These are phyloP conservation scores for Echinosophora koreensis DNA, from an alignment of 306 rosid genomes.

Conservation along the genomic window DNA sequence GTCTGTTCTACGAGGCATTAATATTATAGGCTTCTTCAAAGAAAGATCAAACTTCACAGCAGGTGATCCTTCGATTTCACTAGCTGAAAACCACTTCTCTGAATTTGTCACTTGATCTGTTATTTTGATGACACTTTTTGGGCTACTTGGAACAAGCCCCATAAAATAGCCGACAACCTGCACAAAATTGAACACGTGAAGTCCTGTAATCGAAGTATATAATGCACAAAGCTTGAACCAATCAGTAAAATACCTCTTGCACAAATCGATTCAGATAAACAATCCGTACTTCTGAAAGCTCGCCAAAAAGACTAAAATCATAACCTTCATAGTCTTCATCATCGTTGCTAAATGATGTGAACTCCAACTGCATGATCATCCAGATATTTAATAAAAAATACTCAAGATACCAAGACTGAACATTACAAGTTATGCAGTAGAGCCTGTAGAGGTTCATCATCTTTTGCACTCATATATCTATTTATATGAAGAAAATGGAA, in stretches of 20 bases:
- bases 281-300: slow-evolving; percentile 97
- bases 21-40: slow-evolving; percentile 88
- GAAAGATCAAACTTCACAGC: slow-evolving; percentile 95
- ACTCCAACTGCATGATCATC: slow-evolving; percentile 72
- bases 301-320: slow-evolving; percentile 87
- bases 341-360: slow-evolving; percentile 75
- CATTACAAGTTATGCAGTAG: background rate
- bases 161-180: slow-evolving; percentile 90
- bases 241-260: slow-evolving; percentile 77
- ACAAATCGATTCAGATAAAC: slow-evolving; percentile 90
- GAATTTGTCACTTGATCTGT: slow-evolving; percentile 94
- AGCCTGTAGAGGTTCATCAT: slow-evolving; percentile 19
- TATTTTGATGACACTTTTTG: slow-evolving; percentile 74
- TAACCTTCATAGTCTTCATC: slow-evolving; percentile 94
- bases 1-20: slow-evolving; percentile 91
- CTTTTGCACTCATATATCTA: background rate
- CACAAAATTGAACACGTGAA: slow-evolving; percentile 44
- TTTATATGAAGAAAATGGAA: slow-evolving; percentile 13
- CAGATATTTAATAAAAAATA: slow-evolving; percentile 37
- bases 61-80: slow-evolving; percentile 96
- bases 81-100: slow-evolving; percentile 90
- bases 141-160: slow-evolving; percentile 91
- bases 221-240: slow-evolving; percentile 21
- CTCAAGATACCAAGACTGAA: slow-evolving; percentile 30
- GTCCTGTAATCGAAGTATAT: background rate